Base-by-base conservation (phyloP, 1,284 basidiomycete species). In the Cystobasidiaceae sp. region DNA sequence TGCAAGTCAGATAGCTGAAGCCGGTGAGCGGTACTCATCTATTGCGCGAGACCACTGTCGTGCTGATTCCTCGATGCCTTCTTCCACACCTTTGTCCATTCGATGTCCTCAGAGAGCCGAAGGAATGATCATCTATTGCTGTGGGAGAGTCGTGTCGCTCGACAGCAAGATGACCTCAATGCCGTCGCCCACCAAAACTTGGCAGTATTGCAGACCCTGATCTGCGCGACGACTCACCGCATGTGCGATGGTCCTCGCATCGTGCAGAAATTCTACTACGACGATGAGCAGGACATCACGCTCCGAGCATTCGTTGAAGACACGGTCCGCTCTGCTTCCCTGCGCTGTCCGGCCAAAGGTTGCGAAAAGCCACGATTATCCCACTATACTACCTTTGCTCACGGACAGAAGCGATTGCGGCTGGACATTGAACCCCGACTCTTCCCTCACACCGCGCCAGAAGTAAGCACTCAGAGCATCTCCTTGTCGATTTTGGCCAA, bases 171-270 rank as follows among this genome's bases (percentile, higher is more conserved):
- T 72, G 87, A 89, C 70, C 87, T 96, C 71, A 83, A 89, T 44
- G 89, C 94, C 30, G 91, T 93, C 75, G 89, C 93, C 75, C 97
- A 94, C 74, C 94, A 97, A 75, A 85, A 86, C 71, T 87, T 97
- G 75, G 85, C 82, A 71, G 74, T 91, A 7, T 84, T 86, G 79
- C 84, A 86, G 71, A 87, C 84, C 72, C 86, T 84, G 8, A 80
- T 90, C 37, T 89, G 87, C 23, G 85, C 84, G 25, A 81, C 83
- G 1, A 75, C 76, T 2, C 77, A 77, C 44, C 78, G 79, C 55
- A 78, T 79, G 17, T 83, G 79, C 72, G 74, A 77, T 4, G 80
- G 78, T 44, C 79, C 79, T 8, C 69, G 25, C 54, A 76, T 93
- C 48, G 82, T 83, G 34, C 86, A 87, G 67, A 84, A 90, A 78